These are phyloP conservation scores for Euphorbia tirucalli DNA, from an alignment of 345 rosid genomes.

Conservation along the genomic window DNA sequence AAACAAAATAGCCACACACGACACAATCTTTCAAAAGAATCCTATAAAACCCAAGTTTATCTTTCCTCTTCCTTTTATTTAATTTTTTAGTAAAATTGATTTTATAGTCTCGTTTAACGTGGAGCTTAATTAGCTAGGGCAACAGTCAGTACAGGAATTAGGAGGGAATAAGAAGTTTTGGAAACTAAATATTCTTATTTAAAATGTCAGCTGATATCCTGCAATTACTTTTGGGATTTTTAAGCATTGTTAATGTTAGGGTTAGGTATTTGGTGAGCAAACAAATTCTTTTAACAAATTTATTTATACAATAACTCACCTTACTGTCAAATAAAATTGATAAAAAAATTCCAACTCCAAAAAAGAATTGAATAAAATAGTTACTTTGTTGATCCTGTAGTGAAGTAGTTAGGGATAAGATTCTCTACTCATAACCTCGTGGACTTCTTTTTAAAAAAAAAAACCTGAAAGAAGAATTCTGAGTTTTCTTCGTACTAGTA, in stretches of 20 bases:
- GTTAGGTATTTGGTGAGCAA: conserved; percentile 46
- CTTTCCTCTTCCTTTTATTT: not conserved
- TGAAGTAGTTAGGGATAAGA: conserved; percentile 29
- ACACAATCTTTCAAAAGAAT: conserved; percentile 10
- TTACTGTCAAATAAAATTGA: conserved; percentile 9
- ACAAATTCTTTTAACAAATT: conserved; percentile 21
- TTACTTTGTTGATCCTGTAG: conserved; percentile 28
- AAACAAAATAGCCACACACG: not conserved
- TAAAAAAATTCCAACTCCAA: conserved; percentile 4
- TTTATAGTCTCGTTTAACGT: not conserved
- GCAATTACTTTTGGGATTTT: conserved; percentile 10
- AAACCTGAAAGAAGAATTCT: not conserved
- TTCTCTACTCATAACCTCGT: conserved; percentile 8
- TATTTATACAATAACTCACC: not conserved
- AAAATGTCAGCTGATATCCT: conserved; percentile 21
- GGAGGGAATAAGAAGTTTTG: not conserved
- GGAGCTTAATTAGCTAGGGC: not conserved
- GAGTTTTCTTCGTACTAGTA: conserved; percentile 12
- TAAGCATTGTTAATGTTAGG: conserved; percentile 15
- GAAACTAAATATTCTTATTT: not conserved
- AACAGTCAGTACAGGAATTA: not conserved
- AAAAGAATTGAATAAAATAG: conserved; percentile 13
- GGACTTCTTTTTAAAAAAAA: not conserved
- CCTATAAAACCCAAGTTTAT: not conserved
- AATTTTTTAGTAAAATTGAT: not conserved